Evolutionary conservation across 257 asterid species (phyloP), one percentile per base, ranked within the genome.

Genomic region (Ehretia macrophylla): DNA sequence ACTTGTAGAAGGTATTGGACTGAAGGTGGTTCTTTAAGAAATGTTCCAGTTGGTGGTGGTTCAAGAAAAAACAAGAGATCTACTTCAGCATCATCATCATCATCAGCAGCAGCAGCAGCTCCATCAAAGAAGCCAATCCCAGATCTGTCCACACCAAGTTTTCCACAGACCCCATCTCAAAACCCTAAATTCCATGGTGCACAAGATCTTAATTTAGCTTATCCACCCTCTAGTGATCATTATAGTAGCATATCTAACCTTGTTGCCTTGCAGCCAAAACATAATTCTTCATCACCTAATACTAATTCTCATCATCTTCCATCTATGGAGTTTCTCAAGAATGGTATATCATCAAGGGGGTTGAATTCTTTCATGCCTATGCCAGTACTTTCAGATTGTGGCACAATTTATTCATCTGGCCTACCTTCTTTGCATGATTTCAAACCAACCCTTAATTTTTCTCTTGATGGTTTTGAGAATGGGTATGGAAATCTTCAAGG

Each of bases 1-100:
- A 74, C 94, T 8, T 89, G 97, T 48, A 69, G 95, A 46, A 75
- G 97, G 77, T 89, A 89, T 44, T 90, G 97, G 97, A 90, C 97
- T 10, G 83, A 79, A 32, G 97, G 97, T 0, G 97, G 97, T 0
- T 75, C 95, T 2, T 49, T 90, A 8, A 68, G 97, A 12, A 90
- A 70, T 65, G 97, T 90, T 18, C 97, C 97, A 0, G 97, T 90
- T 9, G 97, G 97, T 6, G 97, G 97, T 1, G 97, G 95, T 27
- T 86, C 96, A 0, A 71, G 97, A 8, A 90, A 90, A 50, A 79
- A 84, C 76, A 85, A 73, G 38, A 72, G 86, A 74, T 69, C 89
- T 0, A 55, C 81, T 0, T 48, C 72, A 17, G 32, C 69, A 10
- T 40, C 66, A 0, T 18, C 60, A 14, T 62, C 72, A n/a, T 59